Conservation (phyloP, 805 yeast species). For the Lipomyces orientalis region DNA sequence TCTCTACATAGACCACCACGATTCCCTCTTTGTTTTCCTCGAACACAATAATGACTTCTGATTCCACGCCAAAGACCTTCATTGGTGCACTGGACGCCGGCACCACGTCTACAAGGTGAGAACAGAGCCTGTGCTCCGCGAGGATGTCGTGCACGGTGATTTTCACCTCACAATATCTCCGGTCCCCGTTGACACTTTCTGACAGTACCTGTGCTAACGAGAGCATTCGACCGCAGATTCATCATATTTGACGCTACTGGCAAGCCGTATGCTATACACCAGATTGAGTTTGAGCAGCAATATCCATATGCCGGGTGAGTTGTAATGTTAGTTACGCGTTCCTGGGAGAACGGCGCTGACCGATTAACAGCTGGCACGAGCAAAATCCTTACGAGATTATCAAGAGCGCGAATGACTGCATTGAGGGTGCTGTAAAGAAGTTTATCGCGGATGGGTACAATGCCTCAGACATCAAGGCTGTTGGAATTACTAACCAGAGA, state of each 20-base stretch:
- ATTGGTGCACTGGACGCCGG: constrained; percentile 38
- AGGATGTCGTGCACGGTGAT: constrained; percentile 1
- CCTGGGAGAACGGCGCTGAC: background rate
- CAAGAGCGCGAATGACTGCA: constrained; percentile 79
- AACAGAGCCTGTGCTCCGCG: background rate
- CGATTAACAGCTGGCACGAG: constrained; percentile 74
- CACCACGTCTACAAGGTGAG: constrained; percentile 36
- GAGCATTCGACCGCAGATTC: constrained; percentile 81
- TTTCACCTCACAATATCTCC: background rate
- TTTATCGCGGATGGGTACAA: constrained; percentile 43
- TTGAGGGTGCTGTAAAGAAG: constrained; percentile 49
- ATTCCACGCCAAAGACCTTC: constrained; percentile 17
- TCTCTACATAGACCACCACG: background rate
- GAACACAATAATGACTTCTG: background rate
- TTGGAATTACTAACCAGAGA: constrained; percentile 95
- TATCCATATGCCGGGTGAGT: constrained; percentile 48
- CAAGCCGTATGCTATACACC: constrained; percentile 82
- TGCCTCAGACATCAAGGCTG: constrained; percentile 60
- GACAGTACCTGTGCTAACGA: background rate
- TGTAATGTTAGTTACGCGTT: background rate
- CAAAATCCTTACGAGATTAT: constrained; percentile 85
- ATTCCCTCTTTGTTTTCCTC: background rate
- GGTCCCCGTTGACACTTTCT: background rate
- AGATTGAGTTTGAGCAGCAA: constrained; percentile 74
- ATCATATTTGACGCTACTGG: constrained; percentile 78